Evolutionary conservation across 331 rosid genomes (phyloP), one percentile per base, ranked within the genome.

Genomic region (Acacia concinna): DNA sequence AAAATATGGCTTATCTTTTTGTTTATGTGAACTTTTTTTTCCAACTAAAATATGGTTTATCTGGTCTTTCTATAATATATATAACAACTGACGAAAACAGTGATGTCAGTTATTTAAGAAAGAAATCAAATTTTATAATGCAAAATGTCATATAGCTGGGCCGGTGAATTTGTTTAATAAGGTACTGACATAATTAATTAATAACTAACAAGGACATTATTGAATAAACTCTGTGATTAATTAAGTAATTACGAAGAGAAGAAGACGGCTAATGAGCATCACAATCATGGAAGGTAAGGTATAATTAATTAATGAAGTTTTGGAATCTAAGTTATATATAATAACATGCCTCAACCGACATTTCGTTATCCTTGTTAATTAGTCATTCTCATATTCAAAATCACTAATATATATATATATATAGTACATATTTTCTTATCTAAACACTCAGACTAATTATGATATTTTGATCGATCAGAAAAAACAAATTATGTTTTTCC

Each of bases 331-430:
- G 78, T 67, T 80, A 59, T 81, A 64, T 80, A 59, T 81, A 64
- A 81, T 84, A 51, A 78, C 73, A 90, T 75, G 78, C 79, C 44
- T 73, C 54, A 44, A 78, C 91, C 91, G 87, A 87, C 96, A 85
- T 68, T 82, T 81, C 78, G 59, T 79, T 76, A 84, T 84, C 90
- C 87, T 72, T 23, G 17, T 54, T 21, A n/a, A 1, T 44, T 41
- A 68, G 35, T 12, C 74, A 4, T 23, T 51, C 51, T 10, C 14
- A 5, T 37, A 75, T 71, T 75, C 81, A 79, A 83, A 70, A 71
- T 41, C 59, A n/a, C 44, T n/a, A n/a, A n/a, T n/a, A n/a, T n/a
- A n/a, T n/a, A n/a, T n/a, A n/a, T 21, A 0, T 52, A 21, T 6
- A 2, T 21, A n/a, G 1, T 8, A 21, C 4, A 30, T 32, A 31